Percentiles rank a stretch among this genome's conserved stretches.
Evolutionary conservation across 169 alveolate species (phyloP).

Genomic region (Ichthyophthirius multifiliis): DNA sequence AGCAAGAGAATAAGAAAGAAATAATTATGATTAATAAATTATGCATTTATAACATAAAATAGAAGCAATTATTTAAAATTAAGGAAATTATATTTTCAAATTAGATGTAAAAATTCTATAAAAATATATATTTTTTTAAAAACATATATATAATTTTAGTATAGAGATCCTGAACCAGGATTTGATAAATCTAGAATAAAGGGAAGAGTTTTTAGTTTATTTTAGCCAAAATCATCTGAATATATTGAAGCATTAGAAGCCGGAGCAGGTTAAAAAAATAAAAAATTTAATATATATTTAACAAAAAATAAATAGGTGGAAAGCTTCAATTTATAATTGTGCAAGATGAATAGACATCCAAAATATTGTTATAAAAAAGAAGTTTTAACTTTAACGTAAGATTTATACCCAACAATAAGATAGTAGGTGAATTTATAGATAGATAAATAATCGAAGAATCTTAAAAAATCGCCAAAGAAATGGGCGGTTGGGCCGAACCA

Average conservation of each 20-base stretch:
- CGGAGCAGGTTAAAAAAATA: conserved; percentile 67
- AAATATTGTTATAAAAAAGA: conserved; percentile 57
- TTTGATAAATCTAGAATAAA: conserved; percentile 57
- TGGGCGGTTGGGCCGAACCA: conserved; percentile 49
- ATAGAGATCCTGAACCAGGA: conserved; percentile 56
- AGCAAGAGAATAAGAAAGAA: neutral
- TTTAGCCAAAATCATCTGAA: conserved; percentile 64
- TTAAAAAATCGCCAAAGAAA: conserved; percentile 49
- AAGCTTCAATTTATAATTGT: conserved; percentile 64
- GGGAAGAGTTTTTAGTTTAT: conserved; percentile 77
- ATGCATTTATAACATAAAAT: neutral
- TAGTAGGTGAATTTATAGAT: conserved; percentile 22
- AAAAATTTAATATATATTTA: neutral
- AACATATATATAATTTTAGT: neutral
- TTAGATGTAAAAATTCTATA: neutral
- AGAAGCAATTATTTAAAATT: neutral
- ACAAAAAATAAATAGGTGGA: conserved; percentile 16
- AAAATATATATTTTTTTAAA: neutral
- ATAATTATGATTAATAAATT: neutral
- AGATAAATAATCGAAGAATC: conserved; percentile 44
- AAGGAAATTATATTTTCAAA: conserved; percentile 9
- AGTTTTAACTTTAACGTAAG: conserved; percentile 48
- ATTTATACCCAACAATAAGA: conserved; percentile 66
- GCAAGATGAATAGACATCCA: conserved; percentile 60
- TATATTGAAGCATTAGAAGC: conserved; percentile 84